phyloP scores from a whole-genome alignment of 1,284 basidiomycete genomes.

The Papiliotrema flavescens region DNA sequence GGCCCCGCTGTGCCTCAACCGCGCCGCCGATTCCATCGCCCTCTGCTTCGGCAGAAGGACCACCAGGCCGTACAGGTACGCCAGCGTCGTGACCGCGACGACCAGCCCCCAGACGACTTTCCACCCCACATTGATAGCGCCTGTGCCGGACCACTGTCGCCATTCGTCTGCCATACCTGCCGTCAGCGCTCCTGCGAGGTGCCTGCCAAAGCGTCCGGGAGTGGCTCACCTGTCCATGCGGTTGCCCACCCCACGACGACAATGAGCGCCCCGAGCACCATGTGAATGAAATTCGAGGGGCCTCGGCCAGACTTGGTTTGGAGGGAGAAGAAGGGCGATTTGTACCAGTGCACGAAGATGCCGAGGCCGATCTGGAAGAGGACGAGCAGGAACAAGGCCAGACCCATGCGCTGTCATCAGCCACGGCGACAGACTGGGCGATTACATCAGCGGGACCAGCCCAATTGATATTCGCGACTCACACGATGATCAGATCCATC shows the following conservation, averaged over 20 bases:
- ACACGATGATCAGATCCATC: slow-evolving; percentile 19
- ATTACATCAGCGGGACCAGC: neutral
- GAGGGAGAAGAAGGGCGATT: slow-evolving; percentile 8
- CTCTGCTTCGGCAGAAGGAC: slow-evolving; percentile 17
- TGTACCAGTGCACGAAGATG: slow-evolving; percentile 56
- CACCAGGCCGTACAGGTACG: slow-evolving; percentile 16
- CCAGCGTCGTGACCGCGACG: slow-evolving; percentile 14
- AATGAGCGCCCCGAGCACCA: slow-evolving; percentile 25
- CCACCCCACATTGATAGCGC: slow-evolving; percentile 16
- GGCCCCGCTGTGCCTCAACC: neutral
- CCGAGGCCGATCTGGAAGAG: slow-evolving; percentile 59
- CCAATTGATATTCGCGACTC: slow-evolving; percentile 3
- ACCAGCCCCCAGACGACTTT: slow-evolving; percentile 36
- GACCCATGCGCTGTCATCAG: slow-evolving; percentile 55
- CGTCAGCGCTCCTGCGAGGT: neutral
- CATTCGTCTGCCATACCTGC: slow-evolving; percentile 31
- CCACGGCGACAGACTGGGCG: neutral
- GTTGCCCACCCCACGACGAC: slow-evolving; percentile 31
- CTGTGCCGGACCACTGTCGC: slow-evolving; percentile 20
- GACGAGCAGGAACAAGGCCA: slow-evolving; percentile 61
- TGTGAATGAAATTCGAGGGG: slow-evolving; percentile 34
- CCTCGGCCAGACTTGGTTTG: slow-evolving; percentile 28
- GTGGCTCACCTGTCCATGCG: slow-evolving; percentile 27
- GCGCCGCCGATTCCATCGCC: slow-evolving; percentile 8
- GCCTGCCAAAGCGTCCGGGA: too few species aligned